These are phyloP conservation scores for Perkinsela sp. DNA, from an alignment of 208 protist species.

Conservation along the genomic window DNA sequence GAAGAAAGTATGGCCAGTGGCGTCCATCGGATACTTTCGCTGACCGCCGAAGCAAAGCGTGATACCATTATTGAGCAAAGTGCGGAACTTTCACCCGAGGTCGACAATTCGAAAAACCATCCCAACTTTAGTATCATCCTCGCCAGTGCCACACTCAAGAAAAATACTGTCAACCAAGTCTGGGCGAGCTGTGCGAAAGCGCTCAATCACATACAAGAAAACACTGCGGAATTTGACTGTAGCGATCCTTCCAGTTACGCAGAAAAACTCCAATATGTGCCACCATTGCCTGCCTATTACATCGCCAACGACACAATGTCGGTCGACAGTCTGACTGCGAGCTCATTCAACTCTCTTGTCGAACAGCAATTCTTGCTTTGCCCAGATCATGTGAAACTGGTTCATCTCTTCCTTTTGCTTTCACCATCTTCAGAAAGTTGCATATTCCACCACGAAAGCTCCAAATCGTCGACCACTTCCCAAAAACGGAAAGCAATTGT, in stretches of 20 bases:
- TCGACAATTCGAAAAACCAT: neutral
- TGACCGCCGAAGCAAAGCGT: slow-evolving; percentile 1
- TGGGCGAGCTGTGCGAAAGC: neutral
- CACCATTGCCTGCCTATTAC: slow-evolving; percentile 2
- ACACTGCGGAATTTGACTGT: neutral
- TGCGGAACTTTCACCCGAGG: no score
- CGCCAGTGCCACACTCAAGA: slow-evolving; percentile 5
- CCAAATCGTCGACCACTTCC: neutral
- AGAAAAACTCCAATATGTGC: neutral
- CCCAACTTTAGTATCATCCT: slow-evolving; percentile 1
- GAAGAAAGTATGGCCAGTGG: slow-evolving; percentile 34
- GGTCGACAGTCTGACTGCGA: neutral
- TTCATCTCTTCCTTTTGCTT: slow-evolving; percentile 1
- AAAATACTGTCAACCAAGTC: slow-evolving; percentile 1
- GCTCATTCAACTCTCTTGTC: neutral
- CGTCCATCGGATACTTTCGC: neutral
- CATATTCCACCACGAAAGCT: no score
- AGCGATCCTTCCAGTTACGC: neutral
- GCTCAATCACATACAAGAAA: neutral
- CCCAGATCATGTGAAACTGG: slow-evolving; percentile 2
- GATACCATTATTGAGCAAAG: neutral
- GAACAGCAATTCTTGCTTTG: slow-evolving; percentile 2
- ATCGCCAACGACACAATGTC: neutral
- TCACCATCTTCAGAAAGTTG: slow-evolving; percentile 1
- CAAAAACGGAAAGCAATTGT: slow-evolving; percentile 35